Evolutionary conservation across 1,139 yeast genomes (phyloP).

Genomic region (Kurtzmaniella quercitrusa): DNA sequence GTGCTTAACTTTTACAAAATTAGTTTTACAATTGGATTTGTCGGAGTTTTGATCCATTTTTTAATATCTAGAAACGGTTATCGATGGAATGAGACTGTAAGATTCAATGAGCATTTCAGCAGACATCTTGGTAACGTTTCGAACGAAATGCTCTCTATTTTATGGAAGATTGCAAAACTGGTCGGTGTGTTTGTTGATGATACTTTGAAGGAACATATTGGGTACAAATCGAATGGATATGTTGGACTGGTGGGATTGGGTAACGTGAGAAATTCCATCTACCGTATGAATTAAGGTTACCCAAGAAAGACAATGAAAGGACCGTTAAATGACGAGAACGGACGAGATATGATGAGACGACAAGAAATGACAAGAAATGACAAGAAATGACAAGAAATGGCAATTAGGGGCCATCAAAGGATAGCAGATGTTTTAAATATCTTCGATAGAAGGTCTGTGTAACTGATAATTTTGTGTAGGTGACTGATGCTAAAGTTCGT

Average conservation of each 20-base stretch:
- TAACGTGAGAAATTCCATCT: constrained; percentile 18
- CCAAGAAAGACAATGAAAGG: neutral
- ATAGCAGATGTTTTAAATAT: no score
- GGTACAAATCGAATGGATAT: constrained; percentile 12
- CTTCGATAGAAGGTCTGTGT: no score
- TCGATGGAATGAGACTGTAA: constrained; percentile 3
- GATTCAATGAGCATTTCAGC: neutral
- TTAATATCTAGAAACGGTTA: constrained; percentile 23
- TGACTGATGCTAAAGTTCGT: no score
- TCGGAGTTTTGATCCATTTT: constrained; percentile 38
- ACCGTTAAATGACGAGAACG: no score
- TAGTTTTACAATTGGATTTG: constrained; percentile 38
- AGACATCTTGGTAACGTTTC: neutral
- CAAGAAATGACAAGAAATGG: no score
- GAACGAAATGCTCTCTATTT: neutral
- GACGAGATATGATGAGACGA: no score
- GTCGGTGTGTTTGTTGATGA: constrained; percentile 12
- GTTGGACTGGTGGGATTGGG: constrained; percentile 33
- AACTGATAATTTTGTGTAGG: no score
- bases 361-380: no score
- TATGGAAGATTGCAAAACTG: neutral
- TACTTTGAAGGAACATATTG: neutral
- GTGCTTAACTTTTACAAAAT: constrained; percentile 22
- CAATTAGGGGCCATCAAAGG: no score
- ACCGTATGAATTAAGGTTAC: constrained; percentile 6